Evolutionary conservation across 2,329 filamentous ascomycete genomes (phyloP).

Genomic region (Trichophyton benhamiae): DNA sequence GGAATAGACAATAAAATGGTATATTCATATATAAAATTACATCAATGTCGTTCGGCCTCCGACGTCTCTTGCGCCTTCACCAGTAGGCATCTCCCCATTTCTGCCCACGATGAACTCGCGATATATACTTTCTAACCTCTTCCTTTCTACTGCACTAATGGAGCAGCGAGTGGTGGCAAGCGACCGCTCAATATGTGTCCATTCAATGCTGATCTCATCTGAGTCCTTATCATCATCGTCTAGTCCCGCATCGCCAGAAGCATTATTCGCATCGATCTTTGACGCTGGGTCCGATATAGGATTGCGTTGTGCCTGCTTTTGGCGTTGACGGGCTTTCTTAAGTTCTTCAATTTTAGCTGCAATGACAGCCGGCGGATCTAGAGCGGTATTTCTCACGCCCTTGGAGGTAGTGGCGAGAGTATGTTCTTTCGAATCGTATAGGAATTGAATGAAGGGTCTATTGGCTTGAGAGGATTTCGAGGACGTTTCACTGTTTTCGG

Average conservation of each 20-base stretch:
- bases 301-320: constrained; percentile 41
- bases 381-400: constrained; percentile 28
- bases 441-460: constrained; percentile 63
- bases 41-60: constrained; percentile 88
- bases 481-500: constrained; percentile 13
- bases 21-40: constrained; percentile 35
- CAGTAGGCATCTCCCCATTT: constrained; percentile 90
- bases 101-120: constrained; percentile 82
- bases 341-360: constrained; percentile 71
- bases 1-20: background rate
- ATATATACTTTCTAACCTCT: constrained; percentile 68
- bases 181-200: constrained; percentile 70
- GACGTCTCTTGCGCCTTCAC: constrained; percentile 82
- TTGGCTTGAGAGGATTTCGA: constrained; percentile 19
- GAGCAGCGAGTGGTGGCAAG: constrained; percentile 67
- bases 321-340: constrained; percentile 55
- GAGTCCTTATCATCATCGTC: constrained; percentile 21
- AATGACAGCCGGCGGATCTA: constrained; percentile 69
- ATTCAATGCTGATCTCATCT: constrained; percentile 65
- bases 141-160: constrained; percentile 66
- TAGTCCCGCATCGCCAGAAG: constrained; percentile 16
- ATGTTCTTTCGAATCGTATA: constrained; percentile 51
- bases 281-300: background rate
- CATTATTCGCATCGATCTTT: constrained; percentile 9
- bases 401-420: constrained; percentile 36